Base-by-base conservation (phyloP, 345 rosid genomes). In the Microthlaspi erraticum region DNA sequence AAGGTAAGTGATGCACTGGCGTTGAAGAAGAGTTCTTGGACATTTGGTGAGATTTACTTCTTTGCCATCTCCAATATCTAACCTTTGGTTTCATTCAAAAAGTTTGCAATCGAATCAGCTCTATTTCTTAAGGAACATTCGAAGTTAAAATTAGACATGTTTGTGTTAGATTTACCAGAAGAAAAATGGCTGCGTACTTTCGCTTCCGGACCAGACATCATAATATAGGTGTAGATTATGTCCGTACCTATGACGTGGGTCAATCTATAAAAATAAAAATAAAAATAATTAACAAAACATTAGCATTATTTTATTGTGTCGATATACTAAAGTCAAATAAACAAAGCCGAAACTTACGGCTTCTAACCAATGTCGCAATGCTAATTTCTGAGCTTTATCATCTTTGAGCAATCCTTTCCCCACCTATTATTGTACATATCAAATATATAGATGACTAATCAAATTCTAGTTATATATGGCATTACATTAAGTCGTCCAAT, bases 301-400 rank as follows among this genome's bases (percentile, higher is more conserved):
- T 32, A 60, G 13, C 26, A 34, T 5, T 5, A 33, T 7, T 26
- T 8, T 8, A n/a, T 26, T 13, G 1, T 39, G 6, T 37, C 20
- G 34, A 10, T 23, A 60, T 51, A 59, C 10, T 11, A 45, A 48
- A 31, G 23, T 51, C 6, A 38, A 60, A 16, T 10, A 8, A 6
- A 8, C 16, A 18, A 50, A 38, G 73, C 73, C 78, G 49, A 44
- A 43, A 79, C 97, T 82, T 81, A 91, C 97, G 72, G 99, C 97
- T 85, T 94, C 99, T 39, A 94, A 91, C 96, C 99, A 94, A 46
- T 93, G 99, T 54, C 88, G 91, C 49, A 93, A 71, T 53, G 97
- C 96, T 52, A 93, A 74, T 76, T 89, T 86, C 68, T 86, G 93
- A 36, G 97, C 99, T 64, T 94, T 94, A 32, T 89, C 96, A 58